Percentiles rank a stretch among this genome's conserved stretches.
phyloP scores from a whole-genome alignment of 2,329 filamentous ascomycete species.

The Sporothrix phasma region DNA sequence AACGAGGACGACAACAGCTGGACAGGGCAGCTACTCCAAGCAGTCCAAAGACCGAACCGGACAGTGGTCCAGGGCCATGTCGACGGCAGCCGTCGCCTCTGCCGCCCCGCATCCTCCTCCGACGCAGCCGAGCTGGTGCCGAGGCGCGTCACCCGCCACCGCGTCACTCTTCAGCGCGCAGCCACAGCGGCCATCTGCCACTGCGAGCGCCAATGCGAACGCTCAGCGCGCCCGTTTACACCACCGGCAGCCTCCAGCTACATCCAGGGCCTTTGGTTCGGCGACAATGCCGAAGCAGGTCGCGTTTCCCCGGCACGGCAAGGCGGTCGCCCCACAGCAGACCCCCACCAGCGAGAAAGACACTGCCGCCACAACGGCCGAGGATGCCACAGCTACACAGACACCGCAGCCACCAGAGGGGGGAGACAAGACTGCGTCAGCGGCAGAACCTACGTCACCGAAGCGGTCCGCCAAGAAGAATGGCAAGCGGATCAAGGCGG shows the following conservation, averaged over 20 bases:
- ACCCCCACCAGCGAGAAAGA: slow-evolving; percentile 9
- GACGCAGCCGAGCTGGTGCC: slow-evolving; percentile 1
- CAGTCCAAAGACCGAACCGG: neutral
- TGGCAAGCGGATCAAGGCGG: neutral
- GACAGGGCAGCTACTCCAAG: neutral
- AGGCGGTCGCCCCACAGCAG: slow-evolving; percentile 46
- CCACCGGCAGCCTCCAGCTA: slow-evolving; percentile 20
- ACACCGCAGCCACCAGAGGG: neutral
- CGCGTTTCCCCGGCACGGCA: slow-evolving; percentile 47
- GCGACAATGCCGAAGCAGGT: slow-evolving; percentile 31
- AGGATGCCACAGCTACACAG: neutral
- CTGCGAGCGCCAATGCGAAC: neutral
- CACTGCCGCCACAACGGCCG: neutral
- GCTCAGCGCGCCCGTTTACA: neutral
- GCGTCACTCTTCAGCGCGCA: neutral
- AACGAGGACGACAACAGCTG: neutral
- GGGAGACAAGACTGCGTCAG: neutral
- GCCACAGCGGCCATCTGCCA: neutral
- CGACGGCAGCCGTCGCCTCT: neutral
- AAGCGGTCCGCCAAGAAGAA: neutral
- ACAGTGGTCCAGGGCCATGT: neutral
- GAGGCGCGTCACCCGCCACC: neutral
- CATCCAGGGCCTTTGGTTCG: slow-evolving; percentile 29
- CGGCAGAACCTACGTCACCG: neutral
- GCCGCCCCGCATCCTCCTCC: neutral